phyloP scores from a whole-genome alignment of 257 asterid genomes.

The Parsonsia alboflavescens region DNA sequence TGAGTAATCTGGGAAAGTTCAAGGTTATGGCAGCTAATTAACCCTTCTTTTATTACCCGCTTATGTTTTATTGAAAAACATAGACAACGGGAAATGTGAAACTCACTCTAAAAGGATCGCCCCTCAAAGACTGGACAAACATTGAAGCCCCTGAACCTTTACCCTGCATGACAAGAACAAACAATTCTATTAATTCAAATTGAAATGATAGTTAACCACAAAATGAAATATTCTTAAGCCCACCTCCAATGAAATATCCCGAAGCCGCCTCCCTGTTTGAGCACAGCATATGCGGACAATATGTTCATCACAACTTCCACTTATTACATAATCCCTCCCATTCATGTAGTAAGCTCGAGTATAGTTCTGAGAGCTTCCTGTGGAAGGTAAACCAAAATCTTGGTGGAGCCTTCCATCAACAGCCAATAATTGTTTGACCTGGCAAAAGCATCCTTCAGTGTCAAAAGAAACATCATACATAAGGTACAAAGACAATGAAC shows the following conservation, averaged over 20 bases:
- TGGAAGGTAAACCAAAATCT: conserved; percentile 65
- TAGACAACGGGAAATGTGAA: conserved; percentile 1
- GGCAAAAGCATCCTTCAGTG: conserved; percentile 14
- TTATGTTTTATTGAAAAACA: conserved; percentile 1
- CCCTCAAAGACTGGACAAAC: conserved; percentile 94
- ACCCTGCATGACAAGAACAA: conserved; percentile 49
- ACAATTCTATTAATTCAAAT: conserved; percentile 4
- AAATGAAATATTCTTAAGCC: neutral
- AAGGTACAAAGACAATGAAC: neutral
- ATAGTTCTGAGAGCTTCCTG: conserved; percentile 84
- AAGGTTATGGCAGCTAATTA: no score
- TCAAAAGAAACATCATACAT: conserved; percentile 10
- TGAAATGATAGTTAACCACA: conserved; percentile 12
- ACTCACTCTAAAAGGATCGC: conserved; percentile 87
- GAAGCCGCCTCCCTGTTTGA: conserved; percentile 85
- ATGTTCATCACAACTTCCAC: conserved; percentile 97
- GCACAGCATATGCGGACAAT: conserved; percentile 88
- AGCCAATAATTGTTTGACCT: conserved; percentile 90
- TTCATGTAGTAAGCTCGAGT: conserved; percentile 92
- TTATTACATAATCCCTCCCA: conserved; percentile 84
- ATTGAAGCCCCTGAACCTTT: conserved; percentile 82
- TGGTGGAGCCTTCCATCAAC: conserved; percentile 88
- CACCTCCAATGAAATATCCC: conserved; percentile 85
- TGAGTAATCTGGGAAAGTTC: no score
- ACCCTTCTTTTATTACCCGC: neutral